Percentiles rank a stretch among this genome's conserved stretches.
Evolutionary conservation across 495 filamentous ascomycete species (phyloP).

Genomic region (Aspergillus conjunctus): DNA sequence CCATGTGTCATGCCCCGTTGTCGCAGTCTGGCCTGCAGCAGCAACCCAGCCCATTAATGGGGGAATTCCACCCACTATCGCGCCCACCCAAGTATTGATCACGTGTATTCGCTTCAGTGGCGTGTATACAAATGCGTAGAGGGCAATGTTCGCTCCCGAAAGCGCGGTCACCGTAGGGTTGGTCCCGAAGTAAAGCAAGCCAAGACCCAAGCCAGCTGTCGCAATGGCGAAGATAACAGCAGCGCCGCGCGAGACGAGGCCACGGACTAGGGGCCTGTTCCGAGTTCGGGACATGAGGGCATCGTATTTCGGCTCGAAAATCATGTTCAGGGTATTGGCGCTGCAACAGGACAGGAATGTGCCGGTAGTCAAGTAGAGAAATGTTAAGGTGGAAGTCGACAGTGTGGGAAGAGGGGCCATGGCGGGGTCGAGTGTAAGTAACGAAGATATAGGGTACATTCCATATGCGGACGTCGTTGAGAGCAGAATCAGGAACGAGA

Average conservation of each 20-base stretch:
- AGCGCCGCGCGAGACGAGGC: slow-evolving; percentile 71
- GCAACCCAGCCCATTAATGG: slow-evolving; percentile 98
- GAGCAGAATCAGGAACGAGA: slow-evolving; percentile 88
- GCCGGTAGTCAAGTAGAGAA: slow-evolving; percentile 87
- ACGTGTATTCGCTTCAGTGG: slow-evolving; percentile 86
- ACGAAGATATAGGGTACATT: slow-evolving; percentile 76
- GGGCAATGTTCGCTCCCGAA: slow-evolving; percentile 77
- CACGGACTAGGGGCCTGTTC: slow-evolving; percentile 84
- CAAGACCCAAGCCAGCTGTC: slow-evolving; percentile 66
- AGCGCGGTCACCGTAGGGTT: slow-evolving; percentile 91
- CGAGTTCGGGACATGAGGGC: slow-evolving; percentile 89
- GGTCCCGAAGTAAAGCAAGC: slow-evolving; percentile 79
- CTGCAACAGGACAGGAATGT: slow-evolving; percentile 83
- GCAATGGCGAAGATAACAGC: slow-evolving; percentile 77
- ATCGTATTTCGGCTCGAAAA: slow-evolving; percentile 88
- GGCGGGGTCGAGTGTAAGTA: slow-evolving; percentile 56
- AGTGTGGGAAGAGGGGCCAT: slow-evolving; percentile 78
- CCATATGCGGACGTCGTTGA: slow-evolving; percentile 91
- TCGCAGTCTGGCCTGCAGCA: slow-evolving; percentile 82
- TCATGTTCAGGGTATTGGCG: slow-evolving; percentile 96
- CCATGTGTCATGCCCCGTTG: slow-evolving; percentile 68
- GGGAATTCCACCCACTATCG: slow-evolving; percentile 88
- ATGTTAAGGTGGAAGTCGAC: slow-evolving; percentile 82
- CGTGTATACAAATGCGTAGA: slow-evolving; percentile 93
- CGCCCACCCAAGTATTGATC: slow-evolving; percentile 94